Evolutionary conservation across 768 basidiomycete species (phyloP).

Genomic region (Gloeopeniophorella convolvens): DNA sequence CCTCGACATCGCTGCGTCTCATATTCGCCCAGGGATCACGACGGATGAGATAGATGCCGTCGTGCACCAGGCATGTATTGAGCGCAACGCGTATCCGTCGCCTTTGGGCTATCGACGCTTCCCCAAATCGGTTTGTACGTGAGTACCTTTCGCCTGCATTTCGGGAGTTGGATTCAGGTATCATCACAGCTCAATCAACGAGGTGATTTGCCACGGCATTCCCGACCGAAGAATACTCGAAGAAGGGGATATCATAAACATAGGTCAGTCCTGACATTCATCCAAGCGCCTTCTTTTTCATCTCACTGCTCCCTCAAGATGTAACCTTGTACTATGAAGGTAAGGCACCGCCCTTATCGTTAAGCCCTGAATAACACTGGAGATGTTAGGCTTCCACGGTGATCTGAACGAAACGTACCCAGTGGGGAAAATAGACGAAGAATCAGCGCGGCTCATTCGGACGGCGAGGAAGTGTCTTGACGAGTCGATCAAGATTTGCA

Average conservation of each 20-base stretch:
- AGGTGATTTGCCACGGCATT: conserved; percentile 96
- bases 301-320: conserved; percentile 44
- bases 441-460: conserved; percentile 73
- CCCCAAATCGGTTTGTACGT: conserved; percentile 97
- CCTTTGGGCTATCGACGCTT: conserved; percentile 87
- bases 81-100: conserved; percentile 89
- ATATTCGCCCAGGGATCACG: conserved; percentile 85
- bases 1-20: conserved; percentile 85
- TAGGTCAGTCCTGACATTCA: conserved; percentile 45
- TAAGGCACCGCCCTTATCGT: conserved; percentile 25
- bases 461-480: conserved; percentile 81
- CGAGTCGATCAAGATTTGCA: conserved; percentile 87
- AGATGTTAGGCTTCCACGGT: conserved; percentile 68
- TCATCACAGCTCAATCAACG: conserved; percentile 72
- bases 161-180: not conserved
- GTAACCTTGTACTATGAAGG: conserved; percentile 77
- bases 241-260: conserved; percentile 96
- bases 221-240: conserved; percentile 77
- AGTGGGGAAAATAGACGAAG: conserved; percentile 78
- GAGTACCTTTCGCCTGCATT: conserved; percentile 30
- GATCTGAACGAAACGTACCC: conserved; percentile 94
- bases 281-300: conserved; percentile 6
- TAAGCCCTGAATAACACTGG: not conserved
- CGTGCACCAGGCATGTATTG: conserved; percentile 86
- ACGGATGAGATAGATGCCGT: conserved; percentile 94